Base-by-base conservation (phyloP, 2,329 filamentous ascomycete genomes). In the Verticillium nubilum region DNA sequence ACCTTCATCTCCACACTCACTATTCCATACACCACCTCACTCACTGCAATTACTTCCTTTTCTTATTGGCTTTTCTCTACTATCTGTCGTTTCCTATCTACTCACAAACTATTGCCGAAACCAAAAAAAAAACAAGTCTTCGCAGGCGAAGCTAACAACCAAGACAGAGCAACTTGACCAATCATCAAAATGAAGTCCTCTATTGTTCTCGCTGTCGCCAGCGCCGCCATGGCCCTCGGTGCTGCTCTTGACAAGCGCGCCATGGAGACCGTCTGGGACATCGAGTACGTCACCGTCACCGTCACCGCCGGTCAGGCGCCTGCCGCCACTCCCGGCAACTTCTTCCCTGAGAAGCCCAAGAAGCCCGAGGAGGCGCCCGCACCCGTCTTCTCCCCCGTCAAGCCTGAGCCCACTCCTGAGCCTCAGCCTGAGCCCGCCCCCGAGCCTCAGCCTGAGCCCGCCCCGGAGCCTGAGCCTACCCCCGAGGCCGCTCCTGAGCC, bases 151-250 rank as follows among this genome's bases (percentile, higher is more conserved):
- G 58, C 61, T 64, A 58, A 64, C 31, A 54, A 60, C 26, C 28
- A 15, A 54, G 56, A 52, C 26, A 58, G 42, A 29, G 15, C 56
- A 58, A 35, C 37, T 15, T 26, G 31, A 56, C 17, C 35, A 47
- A 28, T 26, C 19, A 13, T 60, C 71, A 80, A 70, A 63, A 84
- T 84, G 81, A 83, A 80, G 76, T 72, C 76, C 54, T 79, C 80
- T 55, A 61, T 78, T 59, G 70, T 78, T 64, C 70, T 84, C 65
- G 71, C 73, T 64, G 72, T 74, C 65, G 73, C 78, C 63, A 72
- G 78, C 67, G 78, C 80, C 66, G 63, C 79, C 57, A 63, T 82
- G 69, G 78, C 75, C 59, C 66, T 73, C 60, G 80, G 80, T 66
- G 68, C 70, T 56, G 80, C 80, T 58, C 68, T 81, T 35, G 63